Conservation (phyloP, 257 asterid species). For the Prunella vulgaris region DNA sequence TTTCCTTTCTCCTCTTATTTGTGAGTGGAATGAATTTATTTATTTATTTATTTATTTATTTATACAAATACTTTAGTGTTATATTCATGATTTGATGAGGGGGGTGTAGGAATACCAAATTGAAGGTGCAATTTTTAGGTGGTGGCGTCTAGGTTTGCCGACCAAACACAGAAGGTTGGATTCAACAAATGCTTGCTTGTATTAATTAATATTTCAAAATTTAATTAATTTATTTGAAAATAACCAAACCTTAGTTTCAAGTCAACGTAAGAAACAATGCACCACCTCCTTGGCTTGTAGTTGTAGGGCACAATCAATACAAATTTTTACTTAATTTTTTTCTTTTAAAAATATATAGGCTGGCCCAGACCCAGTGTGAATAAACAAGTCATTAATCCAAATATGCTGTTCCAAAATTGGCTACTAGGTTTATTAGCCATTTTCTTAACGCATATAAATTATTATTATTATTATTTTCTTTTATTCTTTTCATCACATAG, state of each 20-base stretch:
- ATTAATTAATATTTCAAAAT: no score
- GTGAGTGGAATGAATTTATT: no score
- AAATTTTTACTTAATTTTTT: background rate
- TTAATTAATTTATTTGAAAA: background rate
- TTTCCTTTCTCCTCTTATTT: no score
- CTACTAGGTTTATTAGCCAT: slow-evolving; percentile 12
- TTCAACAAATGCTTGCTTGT: no score
- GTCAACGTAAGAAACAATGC: slow-evolving; percentile 29
- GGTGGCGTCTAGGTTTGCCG: background rate
- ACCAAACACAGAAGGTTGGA: background rate
- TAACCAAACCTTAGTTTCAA: background rate
- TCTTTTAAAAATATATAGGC: background rate
- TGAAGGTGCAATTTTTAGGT: background rate
- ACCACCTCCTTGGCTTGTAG: background rate
- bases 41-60: no score
- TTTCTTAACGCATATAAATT: no score
- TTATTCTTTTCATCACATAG: no score
- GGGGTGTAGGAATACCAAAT: no score
- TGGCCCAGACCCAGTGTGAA: no score
- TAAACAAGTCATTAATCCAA: slow-evolving; percentile 10
- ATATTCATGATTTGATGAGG: no score
- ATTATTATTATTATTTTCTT: no score
- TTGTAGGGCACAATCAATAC: slow-evolving; percentile 22
- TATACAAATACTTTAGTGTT: no score
- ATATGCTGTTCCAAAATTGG: slow-evolving; percentile 22